Conservation (phyloP, 495 filamentous ascomycete genomes). For the Hypoxylon lienhwacheense region DNA sequence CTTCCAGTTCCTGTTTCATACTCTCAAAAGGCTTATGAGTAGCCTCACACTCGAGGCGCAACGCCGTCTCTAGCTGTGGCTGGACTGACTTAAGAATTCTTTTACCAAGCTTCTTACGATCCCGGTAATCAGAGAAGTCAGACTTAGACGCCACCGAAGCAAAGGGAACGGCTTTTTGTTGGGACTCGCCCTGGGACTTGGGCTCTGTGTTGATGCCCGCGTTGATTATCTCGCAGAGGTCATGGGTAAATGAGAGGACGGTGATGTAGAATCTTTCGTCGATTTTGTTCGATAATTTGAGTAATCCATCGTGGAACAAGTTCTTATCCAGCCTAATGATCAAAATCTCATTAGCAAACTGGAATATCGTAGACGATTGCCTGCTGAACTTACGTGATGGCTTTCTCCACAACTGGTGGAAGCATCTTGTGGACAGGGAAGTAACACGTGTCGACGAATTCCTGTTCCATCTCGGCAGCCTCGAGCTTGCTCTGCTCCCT, state of each 20-base stretch:
- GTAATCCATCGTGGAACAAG: conserved; percentile 67
- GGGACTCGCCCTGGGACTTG: conserved; percentile 23
- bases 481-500: conserved; percentile 74
- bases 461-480: conserved; percentile 71
- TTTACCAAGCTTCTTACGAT: conserved; percentile 70
- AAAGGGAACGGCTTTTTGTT: conserved; percentile 33
- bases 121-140: conserved; percentile 42
- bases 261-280: conserved; percentile 74
- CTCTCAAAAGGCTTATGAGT: conserved; percentile 67
- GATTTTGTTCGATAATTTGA: conserved; percentile 63
- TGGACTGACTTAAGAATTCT: conserved; percentile 81
- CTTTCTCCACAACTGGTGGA: conserved; percentile 78
- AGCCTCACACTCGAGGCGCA: conserved; percentile 78
- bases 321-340: conserved; percentile 70
- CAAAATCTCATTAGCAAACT: conserved; percentile 28
- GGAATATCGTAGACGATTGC: background rate
- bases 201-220: conserved; percentile 59
- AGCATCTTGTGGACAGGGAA: conserved; percentile 83
- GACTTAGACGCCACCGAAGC: conserved; percentile 39
- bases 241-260: conserved; percentile 69
- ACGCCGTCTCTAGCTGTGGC: conserved; percentile 71
- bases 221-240: conserved; percentile 71
- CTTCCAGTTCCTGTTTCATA: conserved; percentile 71
- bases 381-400: conserved; percentile 58
- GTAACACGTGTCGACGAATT: conserved; percentile 82